Conservation (phyloP, 2,329 filamentous ascomycete genomes). For the Epichloe baconii region DNA sequence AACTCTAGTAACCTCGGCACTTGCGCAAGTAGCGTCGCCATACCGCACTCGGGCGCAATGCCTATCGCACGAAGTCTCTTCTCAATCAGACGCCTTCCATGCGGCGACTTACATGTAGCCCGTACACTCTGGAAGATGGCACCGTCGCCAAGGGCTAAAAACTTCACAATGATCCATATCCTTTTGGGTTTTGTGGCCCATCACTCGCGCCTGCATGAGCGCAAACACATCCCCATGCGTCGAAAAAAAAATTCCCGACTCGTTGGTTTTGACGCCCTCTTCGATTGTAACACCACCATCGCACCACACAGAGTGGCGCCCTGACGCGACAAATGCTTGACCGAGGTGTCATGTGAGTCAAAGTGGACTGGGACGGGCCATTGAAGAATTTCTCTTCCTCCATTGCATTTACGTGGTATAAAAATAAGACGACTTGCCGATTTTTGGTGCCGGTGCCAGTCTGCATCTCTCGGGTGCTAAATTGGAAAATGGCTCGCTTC, state of each 20-base stretch:
- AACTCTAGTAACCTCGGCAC: neutral
- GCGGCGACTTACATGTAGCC: neutral
- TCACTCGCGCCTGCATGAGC: no score
- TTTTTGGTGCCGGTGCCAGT: no score
- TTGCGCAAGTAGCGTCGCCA: neutral
- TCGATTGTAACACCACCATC: neutral
- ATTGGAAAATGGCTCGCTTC: neutral
- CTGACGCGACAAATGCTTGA: neutral
- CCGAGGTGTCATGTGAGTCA: neutral
- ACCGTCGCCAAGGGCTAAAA: no score
- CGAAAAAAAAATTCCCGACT: no score
- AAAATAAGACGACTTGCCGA: no score
- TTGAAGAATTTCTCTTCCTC: neutral
- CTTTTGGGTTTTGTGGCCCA: no score
- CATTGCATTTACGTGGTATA: no score
- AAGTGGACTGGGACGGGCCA: neutral
- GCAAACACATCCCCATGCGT: no score
- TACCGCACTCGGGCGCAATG: neutral
- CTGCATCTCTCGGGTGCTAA: neutral
- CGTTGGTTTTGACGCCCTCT: neutral
- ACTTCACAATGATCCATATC: no score
- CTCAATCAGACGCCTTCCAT: neutral
- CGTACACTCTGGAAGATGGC: no score
- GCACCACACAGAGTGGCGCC: neutral
- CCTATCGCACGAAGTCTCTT: neutral